These are phyloP conservation scores for Globisporangium radiosum DNA, from an alignment of 352 stramenopile genomes.

Conservation along the genomic window DNA sequence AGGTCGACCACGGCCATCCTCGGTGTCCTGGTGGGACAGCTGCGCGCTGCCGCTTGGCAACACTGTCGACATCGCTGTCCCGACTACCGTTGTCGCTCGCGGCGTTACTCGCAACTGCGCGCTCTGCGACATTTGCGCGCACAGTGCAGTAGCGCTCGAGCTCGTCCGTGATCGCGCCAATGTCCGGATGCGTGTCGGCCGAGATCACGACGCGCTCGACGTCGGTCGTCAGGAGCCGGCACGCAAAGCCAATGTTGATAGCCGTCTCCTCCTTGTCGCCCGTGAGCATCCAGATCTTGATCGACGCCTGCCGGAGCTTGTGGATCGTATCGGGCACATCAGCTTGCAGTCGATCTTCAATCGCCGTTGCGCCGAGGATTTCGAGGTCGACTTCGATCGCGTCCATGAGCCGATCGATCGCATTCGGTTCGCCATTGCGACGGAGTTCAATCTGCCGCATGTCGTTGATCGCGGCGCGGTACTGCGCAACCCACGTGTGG, in stretches of 20 bases:
- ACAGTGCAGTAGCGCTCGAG: constrained; percentile 41
- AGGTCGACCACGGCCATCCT: background rate
- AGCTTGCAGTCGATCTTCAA: constrained; percentile 91
- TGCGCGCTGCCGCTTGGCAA: background rate
- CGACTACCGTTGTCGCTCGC: background rate
- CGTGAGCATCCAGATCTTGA: constrained; percentile 95
- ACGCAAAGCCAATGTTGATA: constrained; percentile 95
- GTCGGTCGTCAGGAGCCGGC: constrained; percentile 84
- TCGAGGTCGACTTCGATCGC: constrained; percentile 85
- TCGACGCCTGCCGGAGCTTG: constrained; percentile 87
- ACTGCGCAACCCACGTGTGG: constrained; percentile 55
- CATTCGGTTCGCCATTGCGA: constrained; percentile 60
- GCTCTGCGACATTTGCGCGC: background rate
- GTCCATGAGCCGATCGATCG: constrained; percentile 79
- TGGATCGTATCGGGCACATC: constrained; percentile 91
- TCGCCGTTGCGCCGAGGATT: constrained; percentile 89
- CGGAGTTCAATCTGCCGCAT: constrained; percentile 84
- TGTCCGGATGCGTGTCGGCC: constrained; percentile 64
- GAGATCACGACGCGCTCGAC: constrained; percentile 89
- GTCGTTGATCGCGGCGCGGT: constrained; percentile 75
- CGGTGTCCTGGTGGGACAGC: too few relatives aligned
- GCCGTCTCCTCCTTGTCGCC: constrained; percentile 94
- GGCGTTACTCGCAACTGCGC: background rate
- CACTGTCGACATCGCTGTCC: constrained; percentile 5
- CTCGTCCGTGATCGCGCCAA: constrained; percentile 52